Conservation (phyloP, 2,329 filamentous ascomycete genomes). For the Paecilomyces formosus region DNA sequence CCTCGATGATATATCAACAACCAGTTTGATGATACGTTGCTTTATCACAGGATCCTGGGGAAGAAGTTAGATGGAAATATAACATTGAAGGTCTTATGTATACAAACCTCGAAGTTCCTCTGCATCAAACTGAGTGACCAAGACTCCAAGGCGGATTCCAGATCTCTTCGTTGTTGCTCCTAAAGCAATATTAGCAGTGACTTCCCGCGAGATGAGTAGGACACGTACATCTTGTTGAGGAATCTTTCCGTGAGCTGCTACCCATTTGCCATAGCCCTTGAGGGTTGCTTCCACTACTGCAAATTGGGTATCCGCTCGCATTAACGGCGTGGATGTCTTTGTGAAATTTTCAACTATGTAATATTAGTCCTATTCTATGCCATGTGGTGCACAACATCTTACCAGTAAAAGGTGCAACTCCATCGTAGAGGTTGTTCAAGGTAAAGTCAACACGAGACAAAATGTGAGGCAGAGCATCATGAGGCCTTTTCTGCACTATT, state of each 20-base stretch:
- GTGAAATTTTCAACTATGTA: conserved; percentile 28
- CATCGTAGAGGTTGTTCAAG: conserved; percentile 67
- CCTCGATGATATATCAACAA: conserved; percentile 76
- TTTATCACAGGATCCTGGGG: conserved; percentile 68
- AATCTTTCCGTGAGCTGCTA: conserved; percentile 44
- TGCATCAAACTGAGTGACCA: conserved; percentile 36
- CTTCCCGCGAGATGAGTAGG: background rate
- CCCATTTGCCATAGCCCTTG: conserved; percentile 83
- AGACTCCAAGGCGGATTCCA: conserved; percentile 32
- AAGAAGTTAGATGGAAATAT: conserved; percentile 7
- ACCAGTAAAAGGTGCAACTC: conserved; percentile 60
- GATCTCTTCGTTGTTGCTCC: conserved; percentile 28
- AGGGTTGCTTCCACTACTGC: conserved; percentile 82
- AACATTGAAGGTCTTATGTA: background rate
- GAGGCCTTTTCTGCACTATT: conserved; percentile 72
- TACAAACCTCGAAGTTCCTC: conserved; percentile 30
- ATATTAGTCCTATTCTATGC: background rate
- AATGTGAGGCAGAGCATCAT: conserved; percentile 82
- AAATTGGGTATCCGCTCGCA: conserved; percentile 82
- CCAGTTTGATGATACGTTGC: conserved; percentile 71
- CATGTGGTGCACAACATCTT: conserved; percentile 17
- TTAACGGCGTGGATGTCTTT: conserved; percentile 34
- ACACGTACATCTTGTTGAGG: conserved; percentile 41
- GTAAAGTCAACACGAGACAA: conserved; percentile 69
- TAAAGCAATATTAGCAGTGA: conserved; percentile 10